phyloP scores from a whole-genome alignment of 2,329 filamentous ascomycete genomes.

The Fusarium sp. region DNA sequence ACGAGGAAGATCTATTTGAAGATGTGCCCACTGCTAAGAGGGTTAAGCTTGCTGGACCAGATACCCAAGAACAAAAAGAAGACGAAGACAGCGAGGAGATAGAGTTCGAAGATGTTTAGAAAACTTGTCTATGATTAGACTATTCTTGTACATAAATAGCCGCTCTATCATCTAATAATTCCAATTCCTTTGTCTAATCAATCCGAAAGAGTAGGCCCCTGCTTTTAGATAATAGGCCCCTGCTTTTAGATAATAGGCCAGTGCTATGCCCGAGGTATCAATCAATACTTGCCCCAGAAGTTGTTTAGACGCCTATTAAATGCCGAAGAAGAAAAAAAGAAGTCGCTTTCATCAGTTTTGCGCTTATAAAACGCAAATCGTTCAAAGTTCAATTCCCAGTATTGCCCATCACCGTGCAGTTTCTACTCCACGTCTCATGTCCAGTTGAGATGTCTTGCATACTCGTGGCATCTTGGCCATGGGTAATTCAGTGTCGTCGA shows the following conservation, averaged over 20 bases:
- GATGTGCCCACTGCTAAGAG: slow-evolving; percentile 68
- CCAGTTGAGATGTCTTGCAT: slow-evolving; percentile 54
- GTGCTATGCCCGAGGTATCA: slow-evolving; percentile 35
- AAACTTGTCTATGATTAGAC: not conserved
- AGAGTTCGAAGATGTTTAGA: slow-evolving; percentile 68
- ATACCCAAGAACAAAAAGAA: slow-evolving; percentile 52
- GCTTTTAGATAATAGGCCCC: slow-evolving; percentile 13
- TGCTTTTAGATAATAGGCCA: slow-evolving; percentile 27
- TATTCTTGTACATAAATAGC: slow-evolving; percentile 4
- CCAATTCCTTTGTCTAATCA: slow-evolving; percentile 22
- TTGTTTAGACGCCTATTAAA: slow-evolving; percentile 30
- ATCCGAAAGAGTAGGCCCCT: slow-evolving; percentile 7
- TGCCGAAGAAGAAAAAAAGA: slow-evolving; percentile 17
- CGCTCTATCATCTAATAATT: slow-evolving; percentile 21
- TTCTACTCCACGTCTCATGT: slow-evolving; percentile 49
- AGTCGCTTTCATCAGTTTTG: slow-evolving; percentile 25
- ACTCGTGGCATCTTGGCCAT: slow-evolving; percentile 54
- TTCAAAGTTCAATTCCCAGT: not conserved
- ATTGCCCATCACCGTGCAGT: slow-evolving; percentile 33
- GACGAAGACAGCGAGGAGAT: slow-evolving; percentile 60
- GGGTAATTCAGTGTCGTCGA: slow-evolving; percentile 47
- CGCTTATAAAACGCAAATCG: not conserved
- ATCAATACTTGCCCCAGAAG: slow-evolving; percentile 19
- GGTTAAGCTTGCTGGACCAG: slow-evolving; percentile 63
- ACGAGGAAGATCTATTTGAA: slow-evolving; percentile 54